phyloP scores from a whole-genome alignment of 2,329 filamentous ascomycete genomes.

The Verticillium longisporum region DNA sequence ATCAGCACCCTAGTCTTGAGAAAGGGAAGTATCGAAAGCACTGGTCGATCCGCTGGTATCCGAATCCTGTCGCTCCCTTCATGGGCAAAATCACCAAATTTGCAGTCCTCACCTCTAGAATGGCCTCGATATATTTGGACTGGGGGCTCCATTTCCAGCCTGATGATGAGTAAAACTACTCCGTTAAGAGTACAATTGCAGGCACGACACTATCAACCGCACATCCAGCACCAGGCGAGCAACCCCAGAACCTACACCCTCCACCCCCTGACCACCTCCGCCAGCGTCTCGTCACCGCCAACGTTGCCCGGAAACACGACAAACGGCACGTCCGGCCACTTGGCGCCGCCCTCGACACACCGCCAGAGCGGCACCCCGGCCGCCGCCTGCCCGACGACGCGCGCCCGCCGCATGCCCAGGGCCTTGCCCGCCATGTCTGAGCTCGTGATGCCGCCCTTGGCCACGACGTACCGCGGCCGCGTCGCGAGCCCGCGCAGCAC shows the following conservation, averaged over 20 bases:
- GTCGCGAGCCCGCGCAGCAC: conserved; percentile 38
- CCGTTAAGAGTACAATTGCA: too few species aligned
- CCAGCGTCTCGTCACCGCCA: conserved; percentile 36
- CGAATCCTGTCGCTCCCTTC: too few species aligned
- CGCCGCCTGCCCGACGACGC: conserved; percentile 48
- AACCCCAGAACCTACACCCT: neutral
- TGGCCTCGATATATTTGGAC: too few species aligned
- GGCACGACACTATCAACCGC: too few species aligned
- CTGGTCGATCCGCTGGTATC: too few species aligned
- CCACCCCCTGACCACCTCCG: conserved; percentile 35
- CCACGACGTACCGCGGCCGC: conserved; percentile 48
- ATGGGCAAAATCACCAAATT: too few species aligned
- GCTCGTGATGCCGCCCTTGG: conserved; percentile 52
- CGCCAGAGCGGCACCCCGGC: conserved; percentile 51
- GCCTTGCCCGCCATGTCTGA: conserved; percentile 52
- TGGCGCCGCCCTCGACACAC: conserved; percentile 43
- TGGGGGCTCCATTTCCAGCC: too few species aligned
- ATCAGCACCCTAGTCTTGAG: too few species aligned
- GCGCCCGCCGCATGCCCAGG: conserved; percentile 43
- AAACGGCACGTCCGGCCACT: conserved; percentile 43
- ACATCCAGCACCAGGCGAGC: too few species aligned
- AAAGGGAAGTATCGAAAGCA: too few species aligned
- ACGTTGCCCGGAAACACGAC: conserved; percentile 54
- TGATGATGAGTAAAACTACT: too few species aligned
- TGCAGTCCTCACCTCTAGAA: too few species aligned